Percentiles rank a stretch among this genome's conserved stretches.
These are phyloP conservation scores for Tricholoma furcatifolium DNA, from an alignment of 768 basidiomycete genomes.

Conservation along the genomic window DNA sequence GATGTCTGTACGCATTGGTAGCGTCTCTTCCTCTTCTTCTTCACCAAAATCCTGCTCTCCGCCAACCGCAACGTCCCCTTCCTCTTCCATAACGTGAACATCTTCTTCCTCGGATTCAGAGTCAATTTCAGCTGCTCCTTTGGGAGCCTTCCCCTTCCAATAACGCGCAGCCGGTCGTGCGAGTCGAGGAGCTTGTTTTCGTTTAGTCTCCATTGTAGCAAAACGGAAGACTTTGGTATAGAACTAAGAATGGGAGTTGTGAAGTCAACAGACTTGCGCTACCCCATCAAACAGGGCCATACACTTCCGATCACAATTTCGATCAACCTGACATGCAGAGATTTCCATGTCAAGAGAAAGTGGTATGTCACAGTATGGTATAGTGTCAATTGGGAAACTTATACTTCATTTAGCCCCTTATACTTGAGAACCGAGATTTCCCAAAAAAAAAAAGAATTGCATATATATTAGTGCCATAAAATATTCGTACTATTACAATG, in stretches of 20 bases:
- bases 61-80: constrained; percentile 59
- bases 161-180: constrained; percentile 83
- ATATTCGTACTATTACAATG: background rate
- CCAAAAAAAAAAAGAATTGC: background rate
- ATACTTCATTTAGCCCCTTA: too few species aligned
- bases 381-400: too few species aligned
- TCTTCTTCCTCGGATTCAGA: constrained; percentile 70
- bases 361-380: too few species aligned
- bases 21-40: constrained; percentile 41
- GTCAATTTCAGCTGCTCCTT: constrained; percentile 56
- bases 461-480: background rate
- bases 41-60: constrained; percentile 54
- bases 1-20: constrained; percentile 35
- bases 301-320: constrained; percentile 4
- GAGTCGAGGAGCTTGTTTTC: constrained; percentile 75
- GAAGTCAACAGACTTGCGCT: constrained; percentile 11
- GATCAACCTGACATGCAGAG: background rate
- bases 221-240: background rate
- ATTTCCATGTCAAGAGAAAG: background rate
- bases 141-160: constrained; percentile 89
- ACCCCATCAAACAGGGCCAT: constrained; percentile 9
- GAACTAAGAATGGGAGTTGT: background rate
- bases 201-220: constrained; percentile 30
- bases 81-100: constrained; percentile 38
- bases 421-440: too few species aligned